phyloP scores from a whole-genome alignment of 2,329 filamentous ascomycete genomes.

The Taxawa tesnikishii region DNA sequence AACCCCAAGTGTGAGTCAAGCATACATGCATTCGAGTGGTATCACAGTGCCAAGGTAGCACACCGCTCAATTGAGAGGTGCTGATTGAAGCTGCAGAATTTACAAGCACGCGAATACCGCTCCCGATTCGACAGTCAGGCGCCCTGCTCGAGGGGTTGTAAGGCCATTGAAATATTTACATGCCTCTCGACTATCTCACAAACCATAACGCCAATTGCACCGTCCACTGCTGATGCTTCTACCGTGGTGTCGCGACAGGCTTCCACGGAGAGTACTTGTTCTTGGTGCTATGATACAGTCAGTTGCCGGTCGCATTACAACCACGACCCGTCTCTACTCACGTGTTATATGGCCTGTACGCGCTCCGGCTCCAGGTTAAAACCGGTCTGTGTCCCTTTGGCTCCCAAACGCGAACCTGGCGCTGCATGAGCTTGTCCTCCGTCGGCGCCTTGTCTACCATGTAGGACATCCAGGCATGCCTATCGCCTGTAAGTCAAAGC shows the following conservation, averaged over 20 bases:
- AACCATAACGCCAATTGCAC: no score
- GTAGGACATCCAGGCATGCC: slow-evolving; percentile 97
- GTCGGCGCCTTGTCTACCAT: slow-evolving; percentile 75
- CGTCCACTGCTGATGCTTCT: no score
- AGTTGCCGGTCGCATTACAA: slow-evolving; percentile 1
- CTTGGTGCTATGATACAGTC: slow-evolving; percentile 26
- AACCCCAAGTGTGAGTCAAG: no score
- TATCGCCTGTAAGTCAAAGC: slow-evolving; percentile 17
- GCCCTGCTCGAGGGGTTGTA: no score
- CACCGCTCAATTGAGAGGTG: no score
- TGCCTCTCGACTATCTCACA: no score
- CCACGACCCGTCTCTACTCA: slow-evolving; percentile 37
- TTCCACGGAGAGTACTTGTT: slow-evolving; percentile 37
- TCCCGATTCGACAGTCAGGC: no score
- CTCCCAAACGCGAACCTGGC: slow-evolving; percentile 64
- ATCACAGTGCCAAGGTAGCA: no score
- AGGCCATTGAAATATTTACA: no score
- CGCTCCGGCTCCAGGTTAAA: slow-evolving; percentile 61
- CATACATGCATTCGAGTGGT: no score
- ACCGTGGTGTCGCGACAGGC: slow-evolving; percentile 32
- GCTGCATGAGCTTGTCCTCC: slow-evolving; percentile 59
- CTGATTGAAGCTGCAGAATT: no score
- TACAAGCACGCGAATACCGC: no score
- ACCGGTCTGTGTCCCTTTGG: slow-evolving; percentile 60
- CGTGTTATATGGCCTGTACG: slow-evolving; percentile 93